A percentile compares a stretch with the other conserved stretches of the same genome.
These are phyloP conservation scores for Aurinia saxatilis DNA, from an alignment of 345 rosid species.

Conservation along the genomic window DNA sequence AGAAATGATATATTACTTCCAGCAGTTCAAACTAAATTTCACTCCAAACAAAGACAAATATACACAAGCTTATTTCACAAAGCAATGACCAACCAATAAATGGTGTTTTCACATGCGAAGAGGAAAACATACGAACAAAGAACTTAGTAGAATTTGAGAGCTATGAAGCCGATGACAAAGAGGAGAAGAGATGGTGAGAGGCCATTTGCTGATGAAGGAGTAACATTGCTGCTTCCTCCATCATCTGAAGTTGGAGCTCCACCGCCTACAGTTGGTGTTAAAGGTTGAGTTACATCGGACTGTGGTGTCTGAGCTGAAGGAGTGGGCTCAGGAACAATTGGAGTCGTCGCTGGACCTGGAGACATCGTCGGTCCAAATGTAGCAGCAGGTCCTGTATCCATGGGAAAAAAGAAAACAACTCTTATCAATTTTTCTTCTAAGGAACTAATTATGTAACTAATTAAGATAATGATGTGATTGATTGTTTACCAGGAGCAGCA, in stretches of 20 bases:
- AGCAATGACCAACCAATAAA: constrained; percentile 10
- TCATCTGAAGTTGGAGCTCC: constrained; percentile 37
- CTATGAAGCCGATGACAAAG: constrained; percentile 33
- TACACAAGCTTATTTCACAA: constrained; percentile 9
- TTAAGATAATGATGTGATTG: not conserved
- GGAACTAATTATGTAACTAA: not conserved
- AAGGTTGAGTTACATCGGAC: constrained; percentile 39
- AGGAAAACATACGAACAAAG: not conserved
- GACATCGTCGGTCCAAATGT: constrained; percentile 43
- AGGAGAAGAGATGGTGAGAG: constrained; percentile 45
- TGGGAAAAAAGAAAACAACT: not conserved
- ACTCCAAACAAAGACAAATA: constrained; percentile 8
- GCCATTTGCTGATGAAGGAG: constrained; percentile 44
- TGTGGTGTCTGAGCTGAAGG: constrained; percentile 52
- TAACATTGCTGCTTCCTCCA: constrained; percentile 41
- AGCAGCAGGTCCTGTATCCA: constrained; percentile 43
- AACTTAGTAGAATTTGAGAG: constrained; percentile 35
- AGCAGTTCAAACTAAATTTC: constrained; percentile 6
- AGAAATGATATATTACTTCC: not conserved
- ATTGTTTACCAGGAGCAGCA: constrained; percentile 66
- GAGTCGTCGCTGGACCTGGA: constrained; percentile 45
- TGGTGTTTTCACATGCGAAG: not conserved
- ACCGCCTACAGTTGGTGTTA: constrained; percentile 36
- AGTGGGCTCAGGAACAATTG: constrained; percentile 53
- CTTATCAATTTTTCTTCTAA: not conserved